phyloP scores from a whole-genome alignment of 805 yeast species.

The Candida maltosa region DNA sequence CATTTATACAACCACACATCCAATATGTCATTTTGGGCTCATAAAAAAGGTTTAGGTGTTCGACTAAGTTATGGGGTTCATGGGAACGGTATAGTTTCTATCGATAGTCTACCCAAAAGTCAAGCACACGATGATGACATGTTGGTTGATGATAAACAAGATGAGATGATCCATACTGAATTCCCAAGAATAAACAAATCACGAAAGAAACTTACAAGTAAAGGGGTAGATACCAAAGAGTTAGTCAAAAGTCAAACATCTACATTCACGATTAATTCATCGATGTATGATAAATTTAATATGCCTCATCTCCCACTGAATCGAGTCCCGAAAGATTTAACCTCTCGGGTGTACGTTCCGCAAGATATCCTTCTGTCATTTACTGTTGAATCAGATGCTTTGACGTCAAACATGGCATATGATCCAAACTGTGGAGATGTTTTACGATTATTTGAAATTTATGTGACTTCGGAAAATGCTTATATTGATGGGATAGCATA shows the following conservation, averaged over 20 bases:
- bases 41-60: slow-evolving; percentile 31
- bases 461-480: slow-evolving; percentile 3
- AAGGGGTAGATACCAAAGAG: slow-evolving; percentile 4
- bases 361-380: slow-evolving; percentile 4
- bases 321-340: slow-evolving; percentile 1
- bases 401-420: slow-evolving; percentile 21
- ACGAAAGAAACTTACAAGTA: slow-evolving; percentile 8
- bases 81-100: slow-evolving; percentile 26
- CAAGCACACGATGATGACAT: no score
- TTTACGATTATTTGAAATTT: slow-evolving; percentile 16
- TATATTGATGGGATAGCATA: slow-evolving; percentile 17
- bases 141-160: neutral
- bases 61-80: slow-evolving; percentile 42
- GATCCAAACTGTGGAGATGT: slow-evolving; percentile 29
- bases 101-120: no score
- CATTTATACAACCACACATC: no score
- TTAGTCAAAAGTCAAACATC: slow-evolving; percentile 8
- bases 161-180: slow-evolving; percentile 9
- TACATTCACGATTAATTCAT: slow-evolving; percentile 9
- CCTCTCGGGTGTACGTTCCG: slow-evolving; percentile 6
- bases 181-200: slow-evolving; percentile 21
- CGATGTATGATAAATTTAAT: slow-evolving; percentile 11
- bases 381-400: slow-evolving; percentile 14
- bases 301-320: neutral
- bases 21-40: no score